Conservation (phyloP, 2,329 filamentous ascomycete species). For the Harringtonia lauricola region DNA sequence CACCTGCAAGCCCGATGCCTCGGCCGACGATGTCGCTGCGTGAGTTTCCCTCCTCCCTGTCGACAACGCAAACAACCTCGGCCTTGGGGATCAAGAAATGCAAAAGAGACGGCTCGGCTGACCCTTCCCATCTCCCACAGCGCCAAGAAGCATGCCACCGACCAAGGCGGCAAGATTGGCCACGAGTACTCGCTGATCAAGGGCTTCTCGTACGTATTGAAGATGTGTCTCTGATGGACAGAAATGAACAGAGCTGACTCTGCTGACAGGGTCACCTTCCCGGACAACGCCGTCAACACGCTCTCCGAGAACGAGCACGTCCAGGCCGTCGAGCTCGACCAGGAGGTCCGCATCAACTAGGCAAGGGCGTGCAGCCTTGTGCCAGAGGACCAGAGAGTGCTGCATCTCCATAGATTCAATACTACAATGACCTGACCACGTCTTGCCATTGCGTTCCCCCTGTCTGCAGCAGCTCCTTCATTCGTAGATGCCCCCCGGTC, state of each 20-base stretch:
- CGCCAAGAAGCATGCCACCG: constrained; percentile 62
- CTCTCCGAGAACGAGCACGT: constrained; percentile 62
- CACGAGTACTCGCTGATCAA: constrained; percentile 83
- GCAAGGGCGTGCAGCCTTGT: too few species aligned
- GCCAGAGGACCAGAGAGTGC: too few species aligned
- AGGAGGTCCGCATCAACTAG: constrained; percentile 55
- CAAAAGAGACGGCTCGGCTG: neutral
- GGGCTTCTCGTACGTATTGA: constrained; percentile 86
- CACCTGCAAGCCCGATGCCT: constrained; percentile 63
- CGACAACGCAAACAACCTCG: neutral
- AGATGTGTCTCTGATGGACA: too few species aligned
- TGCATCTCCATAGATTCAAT: too few species aligned
- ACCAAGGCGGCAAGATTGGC: constrained; percentile 73
- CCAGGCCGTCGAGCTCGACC: constrained; percentile 63
- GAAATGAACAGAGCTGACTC: neutral
- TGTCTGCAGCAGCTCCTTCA: too few species aligned
- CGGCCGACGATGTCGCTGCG: constrained; percentile 55
- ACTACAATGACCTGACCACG: too few species aligned
- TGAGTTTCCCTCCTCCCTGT: constrained; percentile 24
- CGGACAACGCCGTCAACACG: constrained; percentile 52
- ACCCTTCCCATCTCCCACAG: constrained; percentile 26
- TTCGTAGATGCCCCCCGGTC: too few species aligned
- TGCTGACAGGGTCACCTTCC: constrained; percentile 56
- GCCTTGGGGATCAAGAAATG: neutral
- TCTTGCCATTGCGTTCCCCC: too few species aligned